Base-by-base conservation (phyloP, 2,329 filamentous ascomycete species). In the Apiospora pterosperma region DNA sequence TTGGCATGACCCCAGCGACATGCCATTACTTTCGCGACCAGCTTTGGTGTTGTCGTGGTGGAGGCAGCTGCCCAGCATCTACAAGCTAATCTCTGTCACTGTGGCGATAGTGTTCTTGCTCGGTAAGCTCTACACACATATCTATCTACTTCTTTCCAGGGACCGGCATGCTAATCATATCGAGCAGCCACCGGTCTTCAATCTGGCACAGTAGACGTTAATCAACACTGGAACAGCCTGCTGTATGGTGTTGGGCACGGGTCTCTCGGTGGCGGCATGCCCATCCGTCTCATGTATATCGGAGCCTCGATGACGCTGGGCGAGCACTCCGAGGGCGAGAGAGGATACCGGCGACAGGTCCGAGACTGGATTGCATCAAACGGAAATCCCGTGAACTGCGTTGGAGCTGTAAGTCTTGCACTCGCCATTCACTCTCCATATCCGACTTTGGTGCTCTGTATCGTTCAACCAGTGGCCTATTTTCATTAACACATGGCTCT, bases 301-400 rank as follows among this genome's bases (percentile, higher is more conserved):
- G 71, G 71, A 7, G 71, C 70, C 10, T 70, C 69, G 1, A 62
- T 71, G 19, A 71, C 70, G n/a, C 69, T 69, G 25, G 71, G 71
- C 31, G 71, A 72, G 60, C 38, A 66, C 19, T 71, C 70, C n/a
- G 66, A 66, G 8, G 69, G 70, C 41, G 68, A 70, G 36, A 59
- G 69, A 36, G 72, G 72, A 39, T 73, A 73, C 28, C 67, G 72
- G n/a, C 70, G 69, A 41, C 65, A 73, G n/a, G 52, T 74, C 12
- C 72, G 70, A 34, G 70, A 71, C 23, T 68, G 67, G 62, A 69
- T 74, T 52, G 68, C 67, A 36, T 64, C 65, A 2, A 64, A 66
- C 59, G 72, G 72, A 1, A 71, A 72, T 36, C 66, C 67, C 0
- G 71, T 74, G 19, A 73, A 74, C 65, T 70, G 44, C 63, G 72